These are phyloP conservation scores for Triadica sebifera DNA, from an alignment of 345 rosid species.

Conservation along the genomic window DNA sequence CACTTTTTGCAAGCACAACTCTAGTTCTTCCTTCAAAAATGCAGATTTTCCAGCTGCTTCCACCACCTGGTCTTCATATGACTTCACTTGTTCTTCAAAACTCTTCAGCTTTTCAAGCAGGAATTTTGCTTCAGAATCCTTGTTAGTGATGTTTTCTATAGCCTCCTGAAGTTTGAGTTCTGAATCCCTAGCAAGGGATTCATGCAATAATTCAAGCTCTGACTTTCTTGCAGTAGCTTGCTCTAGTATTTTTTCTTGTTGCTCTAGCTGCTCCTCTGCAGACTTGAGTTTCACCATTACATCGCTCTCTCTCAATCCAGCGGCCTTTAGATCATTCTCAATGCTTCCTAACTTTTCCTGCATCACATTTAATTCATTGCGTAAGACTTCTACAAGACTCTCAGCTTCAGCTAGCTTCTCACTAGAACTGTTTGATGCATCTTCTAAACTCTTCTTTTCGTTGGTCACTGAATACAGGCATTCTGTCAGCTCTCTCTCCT, in stretches of 20 bases:
- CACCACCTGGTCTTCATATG: conserved; percentile 58
- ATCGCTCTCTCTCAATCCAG: conserved; percentile 63
- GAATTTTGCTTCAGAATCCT: conserved; percentile 71
- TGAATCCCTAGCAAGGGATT: conserved; percentile 56
- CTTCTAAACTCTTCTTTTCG: conserved; percentile 75
- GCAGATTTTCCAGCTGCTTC: conserved; percentile 54
- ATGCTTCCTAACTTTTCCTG: conserved; percentile 59
- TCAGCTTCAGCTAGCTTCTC: conserved; percentile 68
- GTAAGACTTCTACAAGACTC: conserved; percentile 58
- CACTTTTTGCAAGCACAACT: conserved; percentile 47
- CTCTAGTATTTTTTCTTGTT: conserved; percentile 55
- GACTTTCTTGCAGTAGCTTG: conserved; percentile 49
- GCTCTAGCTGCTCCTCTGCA: conserved; percentile 66
- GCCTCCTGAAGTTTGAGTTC: conserved; percentile 64
- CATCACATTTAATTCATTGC: conserved; percentile 60
- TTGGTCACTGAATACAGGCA: conserved; percentile 46
- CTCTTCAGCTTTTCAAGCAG: conserved; percentile 56
- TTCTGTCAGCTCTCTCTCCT: conserved; percentile 60
- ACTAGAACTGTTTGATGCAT: conserved; percentile 41
- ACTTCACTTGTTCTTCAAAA: conserved; percentile 57
- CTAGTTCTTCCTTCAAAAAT: conserved; percentile 67
- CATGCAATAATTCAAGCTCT: conserved; percentile 65
- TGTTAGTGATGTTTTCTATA: conserved; percentile 50
- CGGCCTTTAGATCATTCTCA: conserved; percentile 62
- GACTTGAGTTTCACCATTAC: conserved; percentile 66